phyloP scores from a whole-genome alignment of 2,329 filamentous ascomycete species.

The Teratosphaeria gauchensis region DNA sequence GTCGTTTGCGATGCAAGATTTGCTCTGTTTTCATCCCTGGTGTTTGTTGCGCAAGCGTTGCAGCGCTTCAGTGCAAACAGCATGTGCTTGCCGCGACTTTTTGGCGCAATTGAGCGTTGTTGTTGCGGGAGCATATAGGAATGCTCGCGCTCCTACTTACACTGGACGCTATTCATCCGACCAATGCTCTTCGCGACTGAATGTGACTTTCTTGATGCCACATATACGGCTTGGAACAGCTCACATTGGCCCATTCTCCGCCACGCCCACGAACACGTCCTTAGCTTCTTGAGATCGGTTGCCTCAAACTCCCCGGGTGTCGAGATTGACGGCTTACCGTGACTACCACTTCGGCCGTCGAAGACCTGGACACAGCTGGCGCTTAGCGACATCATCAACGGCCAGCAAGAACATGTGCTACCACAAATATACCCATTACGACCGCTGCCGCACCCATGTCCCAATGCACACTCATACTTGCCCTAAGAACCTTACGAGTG shows the following conservation, averaged over 20 bases:
- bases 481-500: conserved; percentile 19
- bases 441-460: conserved; percentile 16
- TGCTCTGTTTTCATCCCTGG: not conserved
- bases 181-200: too few relatives aligned
- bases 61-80: not conserved
- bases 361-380: not conserved
- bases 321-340: too few relatives aligned
- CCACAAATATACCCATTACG: conserved; percentile 26
- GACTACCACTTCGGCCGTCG: too few relatives aligned
- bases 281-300: too few relatives aligned
- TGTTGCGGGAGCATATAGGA: not conserved
- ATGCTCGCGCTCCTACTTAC: not conserved
- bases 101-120: not conserved
- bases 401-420: conserved; percentile 17
- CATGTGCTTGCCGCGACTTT: not conserved
- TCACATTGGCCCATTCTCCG: too few relatives aligned
- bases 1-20: not conserved
- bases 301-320: too few relatives aligned
- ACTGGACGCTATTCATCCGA: too few relatives aligned
- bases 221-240: too few relatives aligned
- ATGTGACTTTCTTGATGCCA: too few relatives aligned
- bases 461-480: conserved; percentile 24
- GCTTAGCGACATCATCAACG: not conserved
- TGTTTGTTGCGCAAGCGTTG: not conserved
- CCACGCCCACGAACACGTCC: too few relatives aligned